Evolutionary conservation across 164 flowering plant species (phyloP).

Genomic region (Nymphaea thermarum): DNA sequence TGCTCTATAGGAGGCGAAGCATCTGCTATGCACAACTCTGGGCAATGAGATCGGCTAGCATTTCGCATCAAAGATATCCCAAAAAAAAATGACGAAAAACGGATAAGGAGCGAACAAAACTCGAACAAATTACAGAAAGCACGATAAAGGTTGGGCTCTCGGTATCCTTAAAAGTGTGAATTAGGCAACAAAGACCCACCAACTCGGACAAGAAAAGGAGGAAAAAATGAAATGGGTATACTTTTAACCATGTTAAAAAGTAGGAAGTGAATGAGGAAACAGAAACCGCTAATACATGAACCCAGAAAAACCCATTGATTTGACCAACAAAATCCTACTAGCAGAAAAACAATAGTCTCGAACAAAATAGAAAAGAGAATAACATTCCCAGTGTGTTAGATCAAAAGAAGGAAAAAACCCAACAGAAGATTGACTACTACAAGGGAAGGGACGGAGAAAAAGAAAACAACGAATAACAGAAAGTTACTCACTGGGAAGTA

Average conservation of each 20-base stretch:
- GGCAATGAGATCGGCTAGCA: background rate
- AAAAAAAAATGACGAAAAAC: background rate
- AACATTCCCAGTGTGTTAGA: background rate
- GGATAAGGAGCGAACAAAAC: background rate
- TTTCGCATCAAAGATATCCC: background rate
- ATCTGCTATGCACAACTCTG: background rate
- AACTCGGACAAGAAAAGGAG: background rate
- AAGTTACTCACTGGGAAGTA: no score
- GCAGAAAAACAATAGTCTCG: background rate
- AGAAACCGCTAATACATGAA: background rate
- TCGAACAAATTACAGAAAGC: background rate
- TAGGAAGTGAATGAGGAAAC: no score
- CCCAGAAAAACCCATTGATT: background rate
- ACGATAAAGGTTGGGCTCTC: background rate
- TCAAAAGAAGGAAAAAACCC: background rate
- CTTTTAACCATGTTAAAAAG: background rate
- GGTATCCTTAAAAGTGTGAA: background rate
- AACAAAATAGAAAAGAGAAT: background rate
- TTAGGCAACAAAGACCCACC: background rate
- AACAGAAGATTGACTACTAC: background rate
- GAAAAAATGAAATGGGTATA: conserved; percentile 1
- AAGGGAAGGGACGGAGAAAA: background rate
- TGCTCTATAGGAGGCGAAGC: no score
- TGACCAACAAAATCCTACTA: background rate
- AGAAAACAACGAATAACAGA: background rate